Conservation (phyloP, 495 filamentous ascomycete genomes). For the Darksidea phi region DNA sequence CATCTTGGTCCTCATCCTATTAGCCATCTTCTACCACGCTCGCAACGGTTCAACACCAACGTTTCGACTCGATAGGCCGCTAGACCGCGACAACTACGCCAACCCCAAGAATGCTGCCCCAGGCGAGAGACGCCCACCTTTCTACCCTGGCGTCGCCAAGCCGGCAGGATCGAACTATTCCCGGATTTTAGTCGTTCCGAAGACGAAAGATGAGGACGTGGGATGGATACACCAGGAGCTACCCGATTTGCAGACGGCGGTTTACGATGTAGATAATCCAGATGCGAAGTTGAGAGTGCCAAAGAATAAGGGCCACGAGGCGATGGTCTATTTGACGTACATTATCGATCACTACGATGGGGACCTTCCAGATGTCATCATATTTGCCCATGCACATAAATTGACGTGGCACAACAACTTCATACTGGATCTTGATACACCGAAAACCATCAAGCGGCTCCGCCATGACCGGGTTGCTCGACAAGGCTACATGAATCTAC, state of each 20-base stretch:
- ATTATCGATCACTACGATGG: constrained; percentile 35
- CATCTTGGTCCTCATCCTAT: no score
- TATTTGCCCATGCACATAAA: constrained; percentile 31
- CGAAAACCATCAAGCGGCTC: constrained; percentile 53
- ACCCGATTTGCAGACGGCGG: constrained; percentile 18
- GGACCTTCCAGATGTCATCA: constrained; percentile 28
- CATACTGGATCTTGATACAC: constrained; percentile 51
- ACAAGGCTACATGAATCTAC: constrained; percentile 65
- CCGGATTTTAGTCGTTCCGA: constrained; percentile 58
- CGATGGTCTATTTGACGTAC: constrained; percentile 35
- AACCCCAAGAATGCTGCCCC: neutral
- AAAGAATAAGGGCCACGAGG: constrained; percentile 35
- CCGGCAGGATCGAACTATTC: constrained; percentile 41
- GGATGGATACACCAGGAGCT: constrained; percentile 55
- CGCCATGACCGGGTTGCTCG: constrained; percentile 53
- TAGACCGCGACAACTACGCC: no score
- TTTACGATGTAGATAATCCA: constrained; percentile 29
- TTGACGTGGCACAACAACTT: constrained; percentile 43
- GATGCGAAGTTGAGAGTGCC: constrained; percentile 13
- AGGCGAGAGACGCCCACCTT: neutral
- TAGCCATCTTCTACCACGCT: no score
- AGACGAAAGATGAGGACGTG: constrained; percentile 55
- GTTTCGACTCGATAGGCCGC: no score
- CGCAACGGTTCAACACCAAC: no score
- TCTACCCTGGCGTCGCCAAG: constrained; percentile 28